Percentiles rank a stretch among this genome's conserved stretches.
These are phyloP conservation scores for Neurospora crassa DNA, from an alignment of 2,329 filamentous ascomycete genomes.

Conservation along the genomic window DNA sequence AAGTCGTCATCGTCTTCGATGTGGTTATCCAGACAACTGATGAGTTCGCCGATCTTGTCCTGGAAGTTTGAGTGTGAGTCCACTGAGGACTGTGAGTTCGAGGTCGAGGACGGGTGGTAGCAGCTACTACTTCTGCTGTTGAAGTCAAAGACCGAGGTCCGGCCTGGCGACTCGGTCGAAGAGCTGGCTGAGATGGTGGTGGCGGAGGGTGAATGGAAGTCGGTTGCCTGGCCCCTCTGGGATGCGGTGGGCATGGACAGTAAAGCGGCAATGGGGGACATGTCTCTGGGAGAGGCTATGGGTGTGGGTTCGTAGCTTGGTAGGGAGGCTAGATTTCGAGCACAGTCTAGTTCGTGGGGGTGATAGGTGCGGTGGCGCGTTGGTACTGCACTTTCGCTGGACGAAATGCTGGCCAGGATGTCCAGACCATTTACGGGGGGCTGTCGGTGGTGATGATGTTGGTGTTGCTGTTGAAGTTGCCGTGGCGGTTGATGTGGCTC, in stretches of 20 bases:
- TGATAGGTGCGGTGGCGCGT: background rate
- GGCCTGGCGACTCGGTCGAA: background rate
- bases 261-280: background rate
- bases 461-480: background rate
- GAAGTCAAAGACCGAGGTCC: background rate
- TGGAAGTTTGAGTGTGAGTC: background rate
- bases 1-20: slow-evolving; percentile 7
- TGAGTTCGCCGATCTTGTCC: background rate
- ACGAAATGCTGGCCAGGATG: background rate
- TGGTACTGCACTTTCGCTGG: background rate
- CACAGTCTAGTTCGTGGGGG: background rate
- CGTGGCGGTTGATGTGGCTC: background rate
- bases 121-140: background rate
- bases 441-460: background rate
- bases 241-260: background rate
- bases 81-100: background rate
- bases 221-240: background rate
- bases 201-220: background rate
- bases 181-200: background rate
- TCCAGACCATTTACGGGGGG: background rate
- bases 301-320: background rate
- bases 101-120: background rate
- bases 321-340: background rate
- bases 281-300: background rate
- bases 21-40: background rate